Conservation (phyloP, 805 yeast species). For the Pichia scutulata region DNA sequence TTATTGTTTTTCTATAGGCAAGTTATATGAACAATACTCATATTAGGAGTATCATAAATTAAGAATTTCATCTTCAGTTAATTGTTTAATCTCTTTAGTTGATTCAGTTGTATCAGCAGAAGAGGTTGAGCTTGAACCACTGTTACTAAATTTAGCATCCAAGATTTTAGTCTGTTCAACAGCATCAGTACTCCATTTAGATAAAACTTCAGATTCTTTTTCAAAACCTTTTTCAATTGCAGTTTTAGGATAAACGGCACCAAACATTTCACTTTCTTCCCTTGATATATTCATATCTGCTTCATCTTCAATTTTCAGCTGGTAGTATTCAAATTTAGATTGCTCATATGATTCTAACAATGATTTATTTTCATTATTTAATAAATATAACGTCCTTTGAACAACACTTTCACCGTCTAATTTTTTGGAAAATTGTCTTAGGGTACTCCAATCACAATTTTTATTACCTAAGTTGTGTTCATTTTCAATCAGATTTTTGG, state of each 20-base stretch:
- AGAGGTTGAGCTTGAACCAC: slow-evolving; percentile 20
- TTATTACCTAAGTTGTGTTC: slow-evolving; percentile 44
- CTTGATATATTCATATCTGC: slow-evolving; percentile 58
- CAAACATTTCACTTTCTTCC: slow-evolving; percentile 84
- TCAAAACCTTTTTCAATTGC: slow-evolving; percentile 60
- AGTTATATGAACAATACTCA: not conserved
- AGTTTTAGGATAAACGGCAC: slow-evolving; percentile 61
- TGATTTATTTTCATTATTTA: slow-evolving; percentile 30
- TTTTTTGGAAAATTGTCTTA: slow-evolving; percentile 64
- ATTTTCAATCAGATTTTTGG: slow-evolving; percentile 75
- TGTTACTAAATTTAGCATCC: slow-evolving; percentile 35
- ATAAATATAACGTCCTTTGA: slow-evolving; percentile 58
- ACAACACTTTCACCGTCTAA: slow-evolving; percentile 88
- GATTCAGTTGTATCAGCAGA: slow-evolving; percentile 19
- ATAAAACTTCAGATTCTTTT: slow-evolving; percentile 63
- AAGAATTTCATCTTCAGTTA: slow-evolving; percentile 20
- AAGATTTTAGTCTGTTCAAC: slow-evolving; percentile 49
- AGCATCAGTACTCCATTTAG: slow-evolving; percentile 69
- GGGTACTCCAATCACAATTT: slow-evolving; percentile 65
- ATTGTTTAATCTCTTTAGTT: slow-evolving; percentile 11
- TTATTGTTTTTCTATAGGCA: slow-evolving; percentile 9
- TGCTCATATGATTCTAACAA: slow-evolving; percentile 69
- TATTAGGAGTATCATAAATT: not conserved
- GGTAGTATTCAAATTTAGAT: slow-evolving; percentile 83
- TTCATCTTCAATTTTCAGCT: slow-evolving; percentile 77